Base-by-base conservation (phyloP, 441 rosid genomes). In the Erysimum pusillum region DNA sequence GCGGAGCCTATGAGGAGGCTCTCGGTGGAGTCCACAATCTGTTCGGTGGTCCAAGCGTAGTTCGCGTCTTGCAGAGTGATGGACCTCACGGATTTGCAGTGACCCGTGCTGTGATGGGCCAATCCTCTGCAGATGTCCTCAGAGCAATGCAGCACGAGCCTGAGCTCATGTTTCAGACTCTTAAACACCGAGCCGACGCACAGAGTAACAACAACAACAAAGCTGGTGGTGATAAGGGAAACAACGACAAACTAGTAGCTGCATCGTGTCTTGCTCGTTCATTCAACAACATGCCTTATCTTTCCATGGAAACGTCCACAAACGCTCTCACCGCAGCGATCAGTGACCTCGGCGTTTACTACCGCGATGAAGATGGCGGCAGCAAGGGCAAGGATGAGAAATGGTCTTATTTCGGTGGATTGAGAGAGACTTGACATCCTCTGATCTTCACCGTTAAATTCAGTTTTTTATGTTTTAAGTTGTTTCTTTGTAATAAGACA, bases 1-100 rank as follows among this genome's bases (percentile, higher is more conserved):
- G 97, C 4, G 99, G 99, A 73, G 99, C 99, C 74, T 95, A 95
- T 49, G 95, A 95, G 87, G 98, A 95, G 85, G 98, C 99, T 56
- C 90, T 95, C 32, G 99, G 99, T 63, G 99, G 99, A 80, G 65
- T 91, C 44, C 99, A 95, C 87, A 95, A 95, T 87, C 75, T 95
- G 79, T 95, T 95, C 17, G 97, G 99, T 22, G 96, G 96, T 39
- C 98, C 99, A 5, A 95, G 99, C 14, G 88, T 93, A 11, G 94
- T 95, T 9, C 91, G 97, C 2, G 97, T 93, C 25, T 81, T 81
- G 64, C 99, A 95, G 86, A 89, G 96, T 18, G 97, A 91, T 76
- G 97, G 98, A 14, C 99, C 99, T 0, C 87, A 93, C 36, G 81
- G 97, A 85, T 95, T 95, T 17, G 93, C 90, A 1, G 96, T 95